Evolutionary conservation across 2,329 filamentous ascomycete species (phyloP), one percentile per base, ranked within the genome.

Genomic region (Lithohypha guttulata): DNA sequence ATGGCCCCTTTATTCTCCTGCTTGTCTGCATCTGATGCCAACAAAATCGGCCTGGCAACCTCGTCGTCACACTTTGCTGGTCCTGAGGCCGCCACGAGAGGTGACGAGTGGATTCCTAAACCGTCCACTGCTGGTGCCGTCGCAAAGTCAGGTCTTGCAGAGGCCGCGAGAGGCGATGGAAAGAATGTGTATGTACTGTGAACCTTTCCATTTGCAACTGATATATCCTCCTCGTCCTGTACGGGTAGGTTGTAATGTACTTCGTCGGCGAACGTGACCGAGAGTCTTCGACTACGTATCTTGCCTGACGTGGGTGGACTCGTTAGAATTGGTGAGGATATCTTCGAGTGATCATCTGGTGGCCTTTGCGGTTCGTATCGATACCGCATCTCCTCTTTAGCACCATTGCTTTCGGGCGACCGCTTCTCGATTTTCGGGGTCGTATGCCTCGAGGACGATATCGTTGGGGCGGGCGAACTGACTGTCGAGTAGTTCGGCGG

Each of bases 401-500:
- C 17, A 29, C 5, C 6, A 14, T 11, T 11, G 27, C 5, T 29
- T 21, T 35, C 27, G 33, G 17, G 8, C 11, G 9, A 7, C 11
- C 14, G 14, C 6, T 5, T n/a, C 6, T 19, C 32, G 8, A 23
- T 23, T 5, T 5, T 25, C 8, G 32, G 32, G 18, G 13, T 34
- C 14, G 15, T 10, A 7, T 18, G 28, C 7, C 8, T 7, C 7
- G 21, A 37, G 13, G 20, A 26, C 9, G 34, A 29, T 4, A 17
- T 13, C 17, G 14, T 11, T 4, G 34, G 13, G 6, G 20, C 25
- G 4, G 34, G 34, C 6, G 23, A 27, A 17, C 23, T 37, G 14
- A 37, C 23, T 21, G 13, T 21, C 13, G 35, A 31, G 27, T 39
- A 39, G 27, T 6, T 39, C 34, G 34, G 23, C 21, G 34, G 34